A percentile compares a stretch with the other conserved stretches of the same genome.
Evolutionary conservation across 768 basidiomycete species (phyloP).

Genomic region (Amanita phalloides): DNA sequence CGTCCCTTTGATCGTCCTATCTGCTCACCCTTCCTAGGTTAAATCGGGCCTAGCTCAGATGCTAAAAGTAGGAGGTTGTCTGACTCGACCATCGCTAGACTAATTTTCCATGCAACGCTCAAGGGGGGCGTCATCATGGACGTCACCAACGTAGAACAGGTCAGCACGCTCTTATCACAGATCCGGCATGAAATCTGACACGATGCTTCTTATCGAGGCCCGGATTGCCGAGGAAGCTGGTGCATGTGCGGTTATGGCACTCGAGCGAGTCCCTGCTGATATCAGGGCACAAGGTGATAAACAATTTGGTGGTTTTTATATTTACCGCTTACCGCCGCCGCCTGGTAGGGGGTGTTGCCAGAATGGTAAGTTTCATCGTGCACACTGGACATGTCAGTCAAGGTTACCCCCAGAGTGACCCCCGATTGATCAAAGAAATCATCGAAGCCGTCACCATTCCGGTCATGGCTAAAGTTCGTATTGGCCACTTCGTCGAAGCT

Average conservation of each 20-base stretch:
- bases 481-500: constrained; percentile 97
- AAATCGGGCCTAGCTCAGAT: constrained; percentile 95
- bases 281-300: constrained; percentile 63
- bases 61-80: constrained; percentile 57
- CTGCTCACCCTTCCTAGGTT: constrained; percentile 31
- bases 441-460: constrained; percentile 92
- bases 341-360: constrained; percentile 68
- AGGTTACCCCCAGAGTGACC: constrained; percentile 63
- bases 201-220: constrained; percentile 38
- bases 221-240: constrained; percentile 96
- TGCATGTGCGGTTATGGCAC: constrained; percentile 96
- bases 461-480: constrained; percentile 93
- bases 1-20: constrained; percentile 7
- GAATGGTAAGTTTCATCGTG: constrained; percentile 62
- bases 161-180: constrained; percentile 10
- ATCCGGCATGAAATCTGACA: background rate
- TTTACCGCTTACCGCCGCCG: background rate
- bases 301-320: background rate
- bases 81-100: constrained; percentile 2
- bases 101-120: constrained; percentile 5
- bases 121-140: constrained; percentile 94
- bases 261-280: constrained; percentile 92
- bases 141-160: constrained; percentile 69
- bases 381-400: too few species aligned
- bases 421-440: constrained; percentile 94